These are phyloP conservation scores for Myriosclerotinia duriaeana DNA, from an alignment of 2,329 filamentous ascomycete genomes.

Conservation along the genomic window DNA sequence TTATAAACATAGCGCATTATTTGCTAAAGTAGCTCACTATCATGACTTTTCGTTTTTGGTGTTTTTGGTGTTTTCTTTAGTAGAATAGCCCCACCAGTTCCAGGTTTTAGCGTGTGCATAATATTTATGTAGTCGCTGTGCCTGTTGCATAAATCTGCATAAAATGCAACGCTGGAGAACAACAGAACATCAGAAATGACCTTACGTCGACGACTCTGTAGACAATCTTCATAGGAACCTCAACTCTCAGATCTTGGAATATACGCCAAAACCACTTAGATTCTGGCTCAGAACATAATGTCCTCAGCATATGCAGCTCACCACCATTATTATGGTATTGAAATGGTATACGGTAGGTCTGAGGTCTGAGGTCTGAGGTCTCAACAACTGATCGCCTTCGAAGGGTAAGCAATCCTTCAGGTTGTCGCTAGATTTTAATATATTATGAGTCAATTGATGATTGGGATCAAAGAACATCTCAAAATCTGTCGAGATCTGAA, in stretches of 20 bases:
- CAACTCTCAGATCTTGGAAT: not conserved
- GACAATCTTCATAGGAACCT: not conserved
- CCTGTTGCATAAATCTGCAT: not conserved
- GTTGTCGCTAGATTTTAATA: not conserved
- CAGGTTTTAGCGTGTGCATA: not conserved
- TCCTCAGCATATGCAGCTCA: not conserved
- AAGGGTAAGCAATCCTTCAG: not conserved
- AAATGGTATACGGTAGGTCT: not conserved
- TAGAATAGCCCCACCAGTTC: too few species aligned
- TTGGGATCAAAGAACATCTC: not conserved
- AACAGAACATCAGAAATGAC: too few species aligned
- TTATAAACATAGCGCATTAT: too few species aligned
- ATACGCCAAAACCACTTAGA: not conserved
- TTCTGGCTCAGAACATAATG: not conserved
- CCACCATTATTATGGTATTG: not conserved
- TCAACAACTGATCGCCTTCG: not conserved
- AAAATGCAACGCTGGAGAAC: not conserved
- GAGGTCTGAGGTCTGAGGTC: not conserved
- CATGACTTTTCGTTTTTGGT: too few species aligned
- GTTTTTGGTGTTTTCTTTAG: too few species aligned
- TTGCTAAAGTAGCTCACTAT: too few species aligned
- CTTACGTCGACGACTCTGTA: not conserved
- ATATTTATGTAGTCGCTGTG: not conserved
- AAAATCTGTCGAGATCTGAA: not conserved
- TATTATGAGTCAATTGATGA: not conserved